These are phyloP conservation scores for Fraxinus sp. DNA, from an alignment of 305 asterid genomes.

Conservation along the genomic window DNA sequence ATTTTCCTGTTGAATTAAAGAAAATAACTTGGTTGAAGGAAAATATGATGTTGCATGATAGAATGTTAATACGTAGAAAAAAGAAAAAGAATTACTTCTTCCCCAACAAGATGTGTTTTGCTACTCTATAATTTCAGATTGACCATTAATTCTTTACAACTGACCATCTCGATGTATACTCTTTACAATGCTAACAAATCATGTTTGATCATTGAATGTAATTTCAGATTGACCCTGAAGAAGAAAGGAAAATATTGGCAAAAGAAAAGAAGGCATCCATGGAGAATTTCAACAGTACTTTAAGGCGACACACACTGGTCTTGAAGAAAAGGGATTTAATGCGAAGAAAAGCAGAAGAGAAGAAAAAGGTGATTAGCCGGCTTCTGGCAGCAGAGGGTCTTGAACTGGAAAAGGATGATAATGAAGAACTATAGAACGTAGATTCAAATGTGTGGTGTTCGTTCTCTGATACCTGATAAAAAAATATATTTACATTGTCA, in stretches of 20 bases:
- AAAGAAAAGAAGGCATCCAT: constrained; percentile 73
- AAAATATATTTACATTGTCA: background rate
- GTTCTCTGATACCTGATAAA: background rate
- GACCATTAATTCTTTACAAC: background rate
- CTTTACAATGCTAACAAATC: background rate
- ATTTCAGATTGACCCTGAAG: constrained; percentile 81
- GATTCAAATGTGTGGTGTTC: background rate
- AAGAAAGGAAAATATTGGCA: constrained; percentile 81
- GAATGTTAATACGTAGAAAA: background rate
- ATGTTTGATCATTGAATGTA: constrained; percentile 7
- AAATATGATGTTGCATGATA: background rate
- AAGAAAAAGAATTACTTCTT: background rate
- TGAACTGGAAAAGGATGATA: constrained; percentile 76
- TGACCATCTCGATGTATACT: background rate
- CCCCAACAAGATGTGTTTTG: background rate
- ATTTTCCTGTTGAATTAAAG: background rate
- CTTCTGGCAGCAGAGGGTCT: constrained; percentile 96
- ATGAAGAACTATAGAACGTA: constrained; percentile 33
- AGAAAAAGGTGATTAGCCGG: constrained; percentile 54
- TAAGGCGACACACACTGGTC: constrained; percentile 79
- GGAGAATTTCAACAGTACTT: constrained; percentile 67
- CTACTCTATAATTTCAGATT: background rate
- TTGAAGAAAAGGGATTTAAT: constrained; percentile 71
- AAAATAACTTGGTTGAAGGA: background rate
- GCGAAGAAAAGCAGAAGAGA: constrained; percentile 76